A percentile compares a stretch with the other conserved stretches of the same genome.
Conservation (phyloP, 306 rosid species). For the Quercus bicolor region DNA sequence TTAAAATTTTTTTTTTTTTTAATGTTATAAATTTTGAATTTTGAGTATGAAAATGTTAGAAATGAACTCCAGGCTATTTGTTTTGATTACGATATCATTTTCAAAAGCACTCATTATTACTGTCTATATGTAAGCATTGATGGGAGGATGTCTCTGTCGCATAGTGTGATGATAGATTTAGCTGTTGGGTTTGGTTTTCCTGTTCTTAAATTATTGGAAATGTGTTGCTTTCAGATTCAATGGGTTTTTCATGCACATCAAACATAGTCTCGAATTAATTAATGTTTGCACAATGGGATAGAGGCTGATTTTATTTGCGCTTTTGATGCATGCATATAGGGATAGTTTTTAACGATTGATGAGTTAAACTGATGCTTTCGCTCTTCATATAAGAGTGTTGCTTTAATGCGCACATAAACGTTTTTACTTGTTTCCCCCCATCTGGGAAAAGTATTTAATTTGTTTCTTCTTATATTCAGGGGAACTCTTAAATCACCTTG, state of each 20-base stretch:
- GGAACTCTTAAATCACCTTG: conserved; percentile 95
- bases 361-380: background rate
- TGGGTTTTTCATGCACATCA: background rate
- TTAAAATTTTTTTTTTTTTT: too few relatives aligned
- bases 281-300: background rate
- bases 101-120: background rate
- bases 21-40: too few relatives aligned
- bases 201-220: background rate
- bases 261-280: background rate
- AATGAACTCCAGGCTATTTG: background rate
- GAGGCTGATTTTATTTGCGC: background rate
- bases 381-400: too few relatives aligned
- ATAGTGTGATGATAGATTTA: background rate
- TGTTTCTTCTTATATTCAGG: conserved; percentile 38
- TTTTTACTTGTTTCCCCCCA: background rate
- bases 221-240: background rate
- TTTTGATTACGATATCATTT: background rate
- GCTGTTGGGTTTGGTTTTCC: background rate
- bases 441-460: background rate
- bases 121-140: background rate
- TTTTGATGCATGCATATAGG: background rate
- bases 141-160: background rate
- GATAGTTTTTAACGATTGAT: background rate
- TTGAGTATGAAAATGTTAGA: background rate
- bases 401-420: background rate